Evolutionary conservation across 73 alveolate genomes (phyloP).

Genomic region (Tetrahymena thermophila): DNA sequence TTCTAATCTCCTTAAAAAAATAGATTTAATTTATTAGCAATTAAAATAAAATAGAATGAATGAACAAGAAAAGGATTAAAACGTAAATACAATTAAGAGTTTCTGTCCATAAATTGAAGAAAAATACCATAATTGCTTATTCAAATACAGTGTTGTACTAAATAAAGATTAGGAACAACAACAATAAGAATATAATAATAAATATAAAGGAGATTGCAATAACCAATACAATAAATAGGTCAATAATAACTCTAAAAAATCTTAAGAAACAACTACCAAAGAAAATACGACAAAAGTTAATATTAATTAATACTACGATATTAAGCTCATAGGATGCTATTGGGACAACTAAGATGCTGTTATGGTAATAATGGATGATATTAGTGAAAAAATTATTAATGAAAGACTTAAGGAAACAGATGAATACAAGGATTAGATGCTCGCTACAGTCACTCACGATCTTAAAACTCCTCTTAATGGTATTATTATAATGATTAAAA

Average conservation of each 20-base stretch:
- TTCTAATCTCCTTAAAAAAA: neutral
- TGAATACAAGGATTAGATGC: neutral
- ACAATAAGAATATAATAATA: neutral
- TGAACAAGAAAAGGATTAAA: neutral
- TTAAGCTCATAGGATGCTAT: neutral
- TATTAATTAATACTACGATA: neutral
- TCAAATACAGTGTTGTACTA: neutral
- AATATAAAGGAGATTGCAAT: neutral
- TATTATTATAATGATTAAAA: neutral
- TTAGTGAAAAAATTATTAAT: neutral
- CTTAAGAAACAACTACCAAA: neutral
- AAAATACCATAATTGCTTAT: neutral
- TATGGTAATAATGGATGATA: neutral
- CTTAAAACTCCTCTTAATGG: constrained; percentile 5
- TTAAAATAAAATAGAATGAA: neutral
- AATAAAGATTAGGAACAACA: neutral
- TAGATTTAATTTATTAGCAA: neutral
- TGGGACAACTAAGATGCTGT: neutral
- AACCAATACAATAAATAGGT: neutral
- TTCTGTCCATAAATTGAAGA: neutral
- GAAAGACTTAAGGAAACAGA: neutral
- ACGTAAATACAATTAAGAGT: neutral
- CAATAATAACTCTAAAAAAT: neutral
- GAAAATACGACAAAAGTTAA: neutral
- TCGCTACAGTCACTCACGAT: neutral